Evolutionary conservation across 768 basidiomycete species (phyloP), one percentile per base, ranked within the genome.

Genomic region (Hericium alpestre): DNA sequence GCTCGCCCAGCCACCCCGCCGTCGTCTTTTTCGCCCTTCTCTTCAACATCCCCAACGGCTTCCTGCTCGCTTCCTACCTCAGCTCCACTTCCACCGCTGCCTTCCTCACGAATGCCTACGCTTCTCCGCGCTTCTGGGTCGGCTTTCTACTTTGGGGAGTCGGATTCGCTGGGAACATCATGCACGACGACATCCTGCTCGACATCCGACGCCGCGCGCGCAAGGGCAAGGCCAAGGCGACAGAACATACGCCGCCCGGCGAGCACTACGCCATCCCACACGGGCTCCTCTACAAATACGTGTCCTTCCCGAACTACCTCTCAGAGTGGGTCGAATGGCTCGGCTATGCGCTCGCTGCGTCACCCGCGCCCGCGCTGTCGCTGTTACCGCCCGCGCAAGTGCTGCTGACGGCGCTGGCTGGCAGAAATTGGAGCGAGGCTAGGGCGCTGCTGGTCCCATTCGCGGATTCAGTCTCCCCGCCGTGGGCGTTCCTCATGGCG

Each of bases 241-340:
- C 58, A 48, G 57, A 66, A 20, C 16, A 48, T n/a, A 32, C 9
- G 8, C 50, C 38, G 2, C 27, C 46, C 39, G 37, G 11, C 3
- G 38, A 41, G 51, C 75, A 89, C 69, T 91, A 91, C 66, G 83
- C 84, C 4, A 84, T 93, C 58, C 93, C 95, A 0, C 79, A 85
- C 53, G 90, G 88, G 0, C 78, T 81, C 20, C 72, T 95, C 16
- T 96, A 87, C 75, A 64, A 68, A 46, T 84, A 80, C 65, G 74
- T 97, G 64, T 91, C 92, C 6, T 95, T 85, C 72, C 95, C 95
- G 10, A 93, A 96, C 69, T 98, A 97, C 72, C 72, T 92, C 18
- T 92, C 86, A 71, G 95, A 97, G 67, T 98, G 95, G 95, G 58
- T 87, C 56, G 95, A 98, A 71, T 98, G 94, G 93, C 62, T 82